Evolutionary conservation across 495 filamentous ascomycete species (phyloP), one percentile per base, ranked within the genome.

Genomic region (Aspergillus campestris): DNA sequence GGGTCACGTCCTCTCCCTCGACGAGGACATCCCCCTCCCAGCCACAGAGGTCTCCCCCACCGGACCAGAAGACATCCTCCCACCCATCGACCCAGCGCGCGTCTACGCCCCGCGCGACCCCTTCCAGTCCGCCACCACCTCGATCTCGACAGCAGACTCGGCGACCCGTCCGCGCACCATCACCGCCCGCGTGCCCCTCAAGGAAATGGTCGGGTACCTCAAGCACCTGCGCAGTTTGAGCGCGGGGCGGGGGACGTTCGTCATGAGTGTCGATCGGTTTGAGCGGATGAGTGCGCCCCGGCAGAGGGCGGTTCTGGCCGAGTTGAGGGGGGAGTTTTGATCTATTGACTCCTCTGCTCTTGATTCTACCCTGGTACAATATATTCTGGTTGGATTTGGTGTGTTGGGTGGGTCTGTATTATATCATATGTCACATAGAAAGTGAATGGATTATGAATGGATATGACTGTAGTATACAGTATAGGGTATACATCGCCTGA

Each of bases 201-300:
- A 89, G 62, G 91, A 97, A 64, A 96, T 97, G 90, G 85, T 96
- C 40, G 89, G 91, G 30, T 99, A 99, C 66, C 65, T 97, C 55
- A 89, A 85, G 63, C 86, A 94, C 62, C 67, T 99, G 57, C 69
- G 94, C 34, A 88, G 84, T 61, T 65, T 94, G 68, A 99, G 90
- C 11, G 83, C 81, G 8, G 94, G 94, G 0, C 74, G 92, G 27
- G 94, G 94, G 24, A 87, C 87, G 5, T 87, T 99, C 62, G 85
- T 92, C 27, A 90, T 99, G 88, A 81, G 74, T 40, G 80, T 94
- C 31, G 90, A 95, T 69, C 79, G 79, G 32, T 99, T 95, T 62
- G 90, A 97, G 69, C 77, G 76, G 59, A 87, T 99, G 65, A 80
- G 78, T 36, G 73, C 80, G 35, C 74, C 72, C 54, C 65, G 83